A percentile compares a stretch with the other conserved stretches of the same genome.
phyloP scores from a whole-genome alignment of 1,284 basidiomycete species.

The Entoloma clypeatum region DNA sequence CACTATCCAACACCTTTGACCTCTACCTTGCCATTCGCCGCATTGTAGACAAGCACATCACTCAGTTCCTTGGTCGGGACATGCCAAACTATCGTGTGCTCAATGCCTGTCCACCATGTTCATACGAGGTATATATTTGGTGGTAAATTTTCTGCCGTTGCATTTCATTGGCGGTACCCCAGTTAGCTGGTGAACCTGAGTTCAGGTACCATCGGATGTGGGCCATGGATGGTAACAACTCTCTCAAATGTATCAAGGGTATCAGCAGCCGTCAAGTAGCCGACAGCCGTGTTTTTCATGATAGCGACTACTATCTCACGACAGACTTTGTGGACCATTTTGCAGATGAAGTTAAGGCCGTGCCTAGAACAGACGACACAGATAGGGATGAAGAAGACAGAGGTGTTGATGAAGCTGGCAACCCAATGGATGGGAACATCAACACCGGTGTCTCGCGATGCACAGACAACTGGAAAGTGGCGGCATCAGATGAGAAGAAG shows the following conservation, averaged over 20 bases:
- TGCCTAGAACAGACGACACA: not conserved
- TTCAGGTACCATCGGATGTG: conserved; percentile 17
- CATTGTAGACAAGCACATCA: conserved; percentile 15
- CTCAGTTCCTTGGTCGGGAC: conserved; percentile 17
- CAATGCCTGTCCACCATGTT: conserved; percentile 26
- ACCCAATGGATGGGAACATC: conserved; percentile 11
- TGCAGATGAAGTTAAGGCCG: conserved; percentile 21
- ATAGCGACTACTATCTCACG: conserved; percentile 23
- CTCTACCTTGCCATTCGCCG: conserved; percentile 20
- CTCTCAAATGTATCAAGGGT: conserved; percentile 21
- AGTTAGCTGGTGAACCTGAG: conserved; percentile 23
- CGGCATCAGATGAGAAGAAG: conserved; percentile 24
- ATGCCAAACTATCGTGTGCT: conserved; percentile 19
- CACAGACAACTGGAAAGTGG: conserved; percentile 24
- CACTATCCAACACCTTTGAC: conserved; percentile 24
- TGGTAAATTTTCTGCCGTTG: not conserved
- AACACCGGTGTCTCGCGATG: conserved; percentile 15
- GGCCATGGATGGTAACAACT: conserved; percentile 27
- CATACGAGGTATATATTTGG: conserved; percentile 19
- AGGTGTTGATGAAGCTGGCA: not conserved
- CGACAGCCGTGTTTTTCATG: conserved; percentile 20
- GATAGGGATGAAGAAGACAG: conserved; percentile 7
- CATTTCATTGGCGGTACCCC: not conserved
- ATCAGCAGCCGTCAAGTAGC: conserved; percentile 11
- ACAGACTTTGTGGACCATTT: conserved; percentile 23